Conservation (phyloP, 768 basidiomycete genomes). For the Boletus rufocinnamomeus region DNA sequence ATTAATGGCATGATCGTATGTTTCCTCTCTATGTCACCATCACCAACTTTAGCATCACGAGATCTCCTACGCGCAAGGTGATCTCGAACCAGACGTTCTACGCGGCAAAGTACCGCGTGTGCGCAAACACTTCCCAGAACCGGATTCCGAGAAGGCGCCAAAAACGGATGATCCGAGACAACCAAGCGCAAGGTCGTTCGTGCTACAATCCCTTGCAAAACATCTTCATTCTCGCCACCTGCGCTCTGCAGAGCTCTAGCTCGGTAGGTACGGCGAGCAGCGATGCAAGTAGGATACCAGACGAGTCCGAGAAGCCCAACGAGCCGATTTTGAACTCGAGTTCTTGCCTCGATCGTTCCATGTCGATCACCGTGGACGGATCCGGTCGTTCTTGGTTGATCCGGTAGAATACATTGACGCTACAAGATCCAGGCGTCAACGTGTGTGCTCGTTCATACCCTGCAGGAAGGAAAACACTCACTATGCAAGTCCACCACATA, state of each 20-base stretch:
- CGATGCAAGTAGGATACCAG: conserved; percentile 57
- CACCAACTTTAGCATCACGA: background rate
- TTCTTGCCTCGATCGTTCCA: conserved; percentile 69
- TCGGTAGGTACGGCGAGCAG: conserved; percentile 53
- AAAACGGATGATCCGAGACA: background rate
- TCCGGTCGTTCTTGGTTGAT: conserved; percentile 73
- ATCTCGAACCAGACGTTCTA: background rate
- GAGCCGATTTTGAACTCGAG: conserved; percentile 90
- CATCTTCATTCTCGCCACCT: conserved; percentile 67
- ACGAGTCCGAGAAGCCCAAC: conserved; percentile 82
- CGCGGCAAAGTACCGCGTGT: too few species aligned
- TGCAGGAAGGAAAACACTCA: conserved; percentile 38
- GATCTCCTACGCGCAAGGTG: background rate
- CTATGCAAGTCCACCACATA: conserved; percentile 94
- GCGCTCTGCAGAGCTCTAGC: conserved; percentile 70
- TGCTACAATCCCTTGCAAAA: conserved; percentile 64
- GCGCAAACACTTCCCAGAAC: background rate
- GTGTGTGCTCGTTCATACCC: background rate
- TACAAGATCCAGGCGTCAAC: conserved; percentile 29
- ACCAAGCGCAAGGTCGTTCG: background rate
- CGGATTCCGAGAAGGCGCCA: too few species aligned
- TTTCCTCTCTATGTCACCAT: background rate
- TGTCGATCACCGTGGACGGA: conserved; percentile 45
- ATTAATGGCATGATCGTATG: background rate
- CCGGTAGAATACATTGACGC: conserved; percentile 85